Evolutionary conservation across 129 eudicot species (phyloP).

Genomic region (Helianthus annuus): DNA sequence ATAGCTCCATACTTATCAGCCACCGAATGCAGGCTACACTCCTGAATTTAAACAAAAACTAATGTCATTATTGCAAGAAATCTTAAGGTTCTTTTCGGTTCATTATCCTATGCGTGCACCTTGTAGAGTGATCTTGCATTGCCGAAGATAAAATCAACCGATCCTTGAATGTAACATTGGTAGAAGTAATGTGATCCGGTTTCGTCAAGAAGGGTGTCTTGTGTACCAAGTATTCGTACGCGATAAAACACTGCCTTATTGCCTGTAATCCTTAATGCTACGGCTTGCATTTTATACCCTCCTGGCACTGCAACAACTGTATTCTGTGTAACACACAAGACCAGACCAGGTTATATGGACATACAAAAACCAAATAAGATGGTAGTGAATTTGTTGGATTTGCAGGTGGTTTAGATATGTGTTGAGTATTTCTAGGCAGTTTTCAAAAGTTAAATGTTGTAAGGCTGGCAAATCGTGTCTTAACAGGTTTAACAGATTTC

Average conservation of each 20-base stretch:
- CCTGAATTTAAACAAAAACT: not conserved
- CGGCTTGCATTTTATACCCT: conserved; percentile 67
- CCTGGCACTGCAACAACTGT: conserved; percentile 58
- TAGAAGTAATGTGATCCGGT: conserved; percentile 66
- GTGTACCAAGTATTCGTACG: conserved; percentile 72
- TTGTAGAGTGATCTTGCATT: conserved; percentile 71
- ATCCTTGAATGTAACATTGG: conserved; percentile 71
- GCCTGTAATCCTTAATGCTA: conserved; percentile 79
- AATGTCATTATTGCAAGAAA: not conserved
- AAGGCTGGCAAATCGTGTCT: no score
- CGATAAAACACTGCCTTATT: conserved; percentile 68
- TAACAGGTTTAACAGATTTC: no score
- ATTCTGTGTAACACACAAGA: conserved; percentile 43
- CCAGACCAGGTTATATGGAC: not conserved
- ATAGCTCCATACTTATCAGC: conserved; percentile 67
- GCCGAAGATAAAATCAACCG: conserved; percentile 88
- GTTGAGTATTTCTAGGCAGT: no score
- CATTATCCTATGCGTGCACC: conserved; percentile 32
- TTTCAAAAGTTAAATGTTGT: no score
- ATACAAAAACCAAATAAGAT: not conserved
- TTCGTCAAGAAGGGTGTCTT: conserved; percentile 83
- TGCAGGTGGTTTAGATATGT: no score
- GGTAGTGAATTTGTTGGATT: not conserved
- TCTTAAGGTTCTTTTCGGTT: not conserved
- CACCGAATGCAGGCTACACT: not conserved